These are phyloP conservation scores for Leccinum uliginosum DNA, from an alignment of 768 basidiomycete genomes.

Conservation along the genomic window DNA sequence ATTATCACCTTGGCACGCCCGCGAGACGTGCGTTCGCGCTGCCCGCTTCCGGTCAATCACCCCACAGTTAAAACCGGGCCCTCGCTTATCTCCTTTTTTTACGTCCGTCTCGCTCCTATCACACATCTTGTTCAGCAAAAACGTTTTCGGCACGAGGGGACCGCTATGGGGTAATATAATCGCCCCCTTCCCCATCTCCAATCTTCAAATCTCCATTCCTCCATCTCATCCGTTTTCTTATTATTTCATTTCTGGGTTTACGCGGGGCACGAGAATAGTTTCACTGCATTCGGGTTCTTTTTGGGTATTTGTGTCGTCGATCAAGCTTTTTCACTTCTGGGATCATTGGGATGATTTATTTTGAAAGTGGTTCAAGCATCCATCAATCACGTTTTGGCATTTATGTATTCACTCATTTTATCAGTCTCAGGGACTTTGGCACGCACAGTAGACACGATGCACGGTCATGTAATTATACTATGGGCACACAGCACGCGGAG, in stretches of 20 bases:
- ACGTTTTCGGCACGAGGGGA: constrained; percentile 26
- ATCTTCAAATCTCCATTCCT: background rate
- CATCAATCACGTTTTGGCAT: constrained; percentile 13
- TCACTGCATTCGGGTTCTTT: constrained; percentile 1
- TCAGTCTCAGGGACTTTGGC: constrained; percentile 5
- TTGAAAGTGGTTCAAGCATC: background rate
- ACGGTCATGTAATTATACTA: constrained; percentile 13
- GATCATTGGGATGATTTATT: constrained; percentile 2
- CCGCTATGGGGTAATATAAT: background rate
- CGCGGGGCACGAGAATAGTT: constrained; percentile 8
- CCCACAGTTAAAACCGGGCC: constrained; percentile 10
- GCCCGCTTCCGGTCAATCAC: constrained; percentile 6
- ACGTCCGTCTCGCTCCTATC: constrained; percentile 13
- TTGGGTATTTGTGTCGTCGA: background rate
- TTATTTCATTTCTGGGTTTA: constrained; percentile 14
- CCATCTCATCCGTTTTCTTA: background rate
- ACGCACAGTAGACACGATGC: constrained; percentile 8
- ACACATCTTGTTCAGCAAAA: background rate
- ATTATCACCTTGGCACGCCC: background rate
- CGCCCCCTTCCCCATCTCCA: background rate
- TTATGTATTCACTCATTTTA: constrained; percentile 19
- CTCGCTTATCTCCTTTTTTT: constrained; percentile 17
- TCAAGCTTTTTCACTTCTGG: constrained; percentile 3
- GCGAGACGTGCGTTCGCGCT: constrained; percentile 1
- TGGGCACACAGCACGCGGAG: constrained; percentile 8